Conservation (phyloP, 2,329 filamentous ascomycete genomes). For the Diaporthe sp. region DNA sequence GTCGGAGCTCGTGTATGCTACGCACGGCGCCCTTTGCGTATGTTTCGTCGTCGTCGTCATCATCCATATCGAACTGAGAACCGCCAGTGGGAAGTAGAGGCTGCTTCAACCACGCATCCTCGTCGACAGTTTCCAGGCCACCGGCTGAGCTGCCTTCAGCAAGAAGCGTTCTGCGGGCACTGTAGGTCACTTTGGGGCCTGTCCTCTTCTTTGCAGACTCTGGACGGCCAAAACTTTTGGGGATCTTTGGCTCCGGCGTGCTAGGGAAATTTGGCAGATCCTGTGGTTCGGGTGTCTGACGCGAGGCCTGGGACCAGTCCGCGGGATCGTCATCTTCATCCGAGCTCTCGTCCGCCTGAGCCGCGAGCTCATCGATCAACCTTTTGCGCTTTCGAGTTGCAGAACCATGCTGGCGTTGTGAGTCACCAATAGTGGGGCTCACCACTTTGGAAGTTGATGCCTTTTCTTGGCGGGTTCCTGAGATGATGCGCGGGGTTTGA, state of each 20-base stretch:
- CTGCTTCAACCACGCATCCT: constrained; percentile 45
- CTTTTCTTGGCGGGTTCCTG: constrained; percentile 39
- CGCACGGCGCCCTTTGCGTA: constrained; percentile 66
- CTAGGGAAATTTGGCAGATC: constrained; percentile 39
- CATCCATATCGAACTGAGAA: constrained; percentile 54
- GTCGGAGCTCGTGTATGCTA: constrained; percentile 75
- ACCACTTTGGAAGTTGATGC: constrained; percentile 33
- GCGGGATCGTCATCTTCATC: constrained; percentile 46
- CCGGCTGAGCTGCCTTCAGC: constrained; percentile 37
- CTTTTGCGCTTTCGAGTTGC: constrained; percentile 46
- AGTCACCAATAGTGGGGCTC: constrained; percentile 31
- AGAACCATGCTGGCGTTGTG: constrained; percentile 36
- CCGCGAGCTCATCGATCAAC: constrained; percentile 59
- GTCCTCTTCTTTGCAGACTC: constrained; percentile 48
- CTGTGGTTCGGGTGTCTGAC: constrained; percentile 40
- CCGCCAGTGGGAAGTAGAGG: constrained; percentile 46
- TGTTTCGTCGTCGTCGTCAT: constrained; percentile 59
- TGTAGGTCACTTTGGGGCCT: constrained; percentile 57
- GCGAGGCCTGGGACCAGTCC: constrained; percentile 34
- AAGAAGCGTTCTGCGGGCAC: constrained; percentile 54
- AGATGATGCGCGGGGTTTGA: constrained; percentile 23
- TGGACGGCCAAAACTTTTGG: constrained; percentile 45
- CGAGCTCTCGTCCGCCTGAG: constrained; percentile 55
- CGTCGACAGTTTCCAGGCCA: constrained; percentile 38
- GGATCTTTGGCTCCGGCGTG: constrained; percentile 40